Conservation (phyloP, 805 yeast species). For the Ogataea methylovora region DNA sequence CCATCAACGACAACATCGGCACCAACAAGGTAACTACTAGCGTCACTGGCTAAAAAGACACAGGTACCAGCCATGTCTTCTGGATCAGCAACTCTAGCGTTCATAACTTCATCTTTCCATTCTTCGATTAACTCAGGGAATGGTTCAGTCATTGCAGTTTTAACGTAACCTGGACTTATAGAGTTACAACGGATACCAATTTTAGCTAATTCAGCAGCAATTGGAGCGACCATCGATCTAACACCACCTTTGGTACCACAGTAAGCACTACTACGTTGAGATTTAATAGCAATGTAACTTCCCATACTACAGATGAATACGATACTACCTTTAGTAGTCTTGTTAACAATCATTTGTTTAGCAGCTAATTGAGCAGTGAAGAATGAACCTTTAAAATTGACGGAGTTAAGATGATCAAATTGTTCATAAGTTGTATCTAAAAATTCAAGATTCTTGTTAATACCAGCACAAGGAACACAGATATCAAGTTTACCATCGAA, state of each 20-base stretch:
- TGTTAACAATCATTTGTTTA: conserved; percentile 9
- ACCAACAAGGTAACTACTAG: conserved; percentile 39
- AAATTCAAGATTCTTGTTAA: conserved; percentile 3
- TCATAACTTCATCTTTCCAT: conserved; percentile 11
- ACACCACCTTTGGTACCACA: conserved; percentile 40
- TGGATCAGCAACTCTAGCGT: conserved; percentile 37
- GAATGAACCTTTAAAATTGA: conserved; percentile 39
- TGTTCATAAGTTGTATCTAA: conserved; percentile 7
- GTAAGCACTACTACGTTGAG: conserved; percentile 34
- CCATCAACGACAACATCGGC: conserved; percentile 39
- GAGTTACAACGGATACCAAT: conserved; percentile 38
- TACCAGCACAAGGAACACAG: conserved; percentile 4
- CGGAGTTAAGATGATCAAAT: conserved; percentile 12
- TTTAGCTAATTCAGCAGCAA: conserved; percentile 37
- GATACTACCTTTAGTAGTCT: conserved; percentile 7
- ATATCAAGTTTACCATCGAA: conserved; percentile 2
- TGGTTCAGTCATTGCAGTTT: conserved; percentile 30
- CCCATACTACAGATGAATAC: conserved; percentile 33
- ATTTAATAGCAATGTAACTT: conserved; percentile 41
- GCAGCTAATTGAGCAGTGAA: conserved; percentile 18
- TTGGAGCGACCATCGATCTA: conserved; percentile 33
- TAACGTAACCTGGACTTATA: conserved; percentile 40
- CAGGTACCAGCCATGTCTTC: conserved; percentile 41
- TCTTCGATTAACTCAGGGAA: conserved; percentile 10
- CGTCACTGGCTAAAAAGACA: conserved; percentile 42